phyloP scores from a whole-genome alignment of 2,329 filamentous ascomycete genomes.

The Cytospora schulzeri region DNA sequence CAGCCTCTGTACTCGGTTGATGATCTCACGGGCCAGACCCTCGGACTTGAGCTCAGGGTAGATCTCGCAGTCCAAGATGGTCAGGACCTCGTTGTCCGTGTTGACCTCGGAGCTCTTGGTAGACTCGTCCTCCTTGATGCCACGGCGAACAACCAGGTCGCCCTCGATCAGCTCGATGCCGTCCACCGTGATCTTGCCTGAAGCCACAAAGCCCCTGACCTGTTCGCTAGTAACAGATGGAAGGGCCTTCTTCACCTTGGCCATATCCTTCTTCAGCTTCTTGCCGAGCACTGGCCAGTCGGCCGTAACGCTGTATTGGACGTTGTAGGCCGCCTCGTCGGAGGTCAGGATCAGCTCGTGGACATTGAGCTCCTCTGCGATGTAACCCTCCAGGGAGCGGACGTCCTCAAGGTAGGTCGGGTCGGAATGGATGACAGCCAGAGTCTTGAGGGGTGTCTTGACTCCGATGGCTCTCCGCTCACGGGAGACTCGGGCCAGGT shows the following conservation, averaged over 20 bases:
- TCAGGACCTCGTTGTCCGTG: slow-evolving; percentile 86
- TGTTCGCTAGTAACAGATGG: slow-evolving; percentile 77
- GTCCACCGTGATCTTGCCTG: slow-evolving; percentile 77
- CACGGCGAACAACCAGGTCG: slow-evolving; percentile 81
- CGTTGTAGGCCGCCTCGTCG: slow-evolving; percentile 88
- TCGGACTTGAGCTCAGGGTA: slow-evolving; percentile 77
- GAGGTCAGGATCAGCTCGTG: slow-evolving; percentile 80
- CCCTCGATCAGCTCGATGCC: slow-evolving; percentile 81
- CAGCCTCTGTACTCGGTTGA: slow-evolving; percentile 88
- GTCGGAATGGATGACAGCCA: slow-evolving; percentile 86
- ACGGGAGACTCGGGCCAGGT: slow-evolving; percentile 81
- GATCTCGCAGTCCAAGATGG: slow-evolving; percentile 74
- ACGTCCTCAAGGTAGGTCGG: slow-evolving; percentile 84
- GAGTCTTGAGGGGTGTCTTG: slow-evolving; percentile 87
- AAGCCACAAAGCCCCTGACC: slow-evolving; percentile 75
- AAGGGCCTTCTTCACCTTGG: slow-evolving; percentile 87
- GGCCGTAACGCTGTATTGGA: slow-evolving; percentile 85
- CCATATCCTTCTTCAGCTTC: slow-evolving; percentile 95
- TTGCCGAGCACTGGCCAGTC: slow-evolving; percentile 95
- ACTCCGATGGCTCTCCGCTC: slow-evolving; percentile 83
- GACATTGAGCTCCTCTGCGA: slow-evolving; percentile 89
- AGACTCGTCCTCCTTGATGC: slow-evolving; percentile 70
- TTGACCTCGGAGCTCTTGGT: slow-evolving; percentile 81
- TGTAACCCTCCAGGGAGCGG: slow-evolving; percentile 81
- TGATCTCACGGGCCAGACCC: slow-evolving; percentile 86